Base-by-base conservation (phyloP, 2,329 filamentous ascomycete genomes). In the Colletotrichum musicola region DNA sequence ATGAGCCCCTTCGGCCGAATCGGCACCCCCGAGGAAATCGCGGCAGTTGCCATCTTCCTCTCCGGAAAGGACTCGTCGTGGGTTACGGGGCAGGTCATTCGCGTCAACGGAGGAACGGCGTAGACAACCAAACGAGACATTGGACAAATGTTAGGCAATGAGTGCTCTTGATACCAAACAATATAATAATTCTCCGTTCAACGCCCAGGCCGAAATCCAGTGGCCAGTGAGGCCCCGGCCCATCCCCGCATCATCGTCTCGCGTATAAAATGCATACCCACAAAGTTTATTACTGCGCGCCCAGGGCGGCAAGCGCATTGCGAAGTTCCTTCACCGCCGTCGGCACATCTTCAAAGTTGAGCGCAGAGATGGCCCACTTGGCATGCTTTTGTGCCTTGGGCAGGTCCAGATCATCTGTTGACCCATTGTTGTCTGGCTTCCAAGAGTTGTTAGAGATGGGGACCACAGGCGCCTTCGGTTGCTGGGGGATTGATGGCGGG, bases 261-360 rank as follows among this genome's bases (percentile, higher is more conserved):
- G 18, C 46, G 18, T 49, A 20, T 9, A n/a, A 20, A 18, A 5
- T 49, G 9, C n/a, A 20, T 7, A 22, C n/a, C 10, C 20, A 10
- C 6, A 7, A 4, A 10, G n/a, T 22, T 2, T 25, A 40, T 55
- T 51, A 61, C 62, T 75, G 75, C 13, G 89, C 92, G 2, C 93
- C 93, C 56, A 98, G 81, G 18, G 85, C 81, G 64, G 87, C 83
- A 71, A 99, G 81, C 3, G 96, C 96, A 68, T 88, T 89, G 60
- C 89, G 88, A 70, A 99, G 79, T 77, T 99, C 95, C 75, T 91
- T 90, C 4, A 98, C 90, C 0, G 96, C 96, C 0, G 96, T 99
- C 1, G 91, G 86, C 1, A 97, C 92, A 77, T 99, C 96, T 73
- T 99, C 96, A 79, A 99, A 99, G 75, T 98, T 97, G 55, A 99